Conservation (phyloP, 2,329 filamentous ascomycete species). For the Colletotrichum endophyticum region DNA sequence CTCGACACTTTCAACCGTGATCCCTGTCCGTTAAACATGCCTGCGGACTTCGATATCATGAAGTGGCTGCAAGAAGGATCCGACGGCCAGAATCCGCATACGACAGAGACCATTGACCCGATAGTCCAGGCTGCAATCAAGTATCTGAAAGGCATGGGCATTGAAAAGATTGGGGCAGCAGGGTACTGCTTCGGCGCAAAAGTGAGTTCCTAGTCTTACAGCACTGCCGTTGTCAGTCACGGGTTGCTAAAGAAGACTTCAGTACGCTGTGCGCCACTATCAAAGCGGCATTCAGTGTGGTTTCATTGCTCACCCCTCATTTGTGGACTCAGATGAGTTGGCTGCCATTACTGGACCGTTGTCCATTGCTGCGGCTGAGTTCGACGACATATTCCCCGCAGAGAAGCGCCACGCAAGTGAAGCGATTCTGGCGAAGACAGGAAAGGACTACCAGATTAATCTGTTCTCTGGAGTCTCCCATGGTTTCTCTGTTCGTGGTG, state of each 20-base stretch:
- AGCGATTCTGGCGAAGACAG: background rate
- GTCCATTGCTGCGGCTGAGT: background rate
- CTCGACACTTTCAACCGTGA: background rate
- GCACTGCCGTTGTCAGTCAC: background rate
- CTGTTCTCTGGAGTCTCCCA: background rate
- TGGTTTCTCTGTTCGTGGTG: background rate
- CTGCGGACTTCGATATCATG: background rate
- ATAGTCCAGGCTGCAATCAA: background rate
- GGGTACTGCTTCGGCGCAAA: background rate
- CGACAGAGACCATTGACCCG: background rate
- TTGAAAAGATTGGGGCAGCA: background rate
- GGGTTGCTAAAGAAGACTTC: background rate
- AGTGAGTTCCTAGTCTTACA: background rate
- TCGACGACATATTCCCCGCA: background rate
- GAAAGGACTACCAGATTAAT: background rate
- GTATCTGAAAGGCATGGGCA: background rate
- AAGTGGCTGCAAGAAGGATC: background rate
- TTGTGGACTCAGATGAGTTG: background rate
- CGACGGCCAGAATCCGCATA: background rate
- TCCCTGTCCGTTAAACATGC: background rate
- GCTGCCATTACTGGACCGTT: background rate
- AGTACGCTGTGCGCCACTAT: background rate
- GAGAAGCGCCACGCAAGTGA: background rate
- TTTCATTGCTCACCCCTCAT: background rate
- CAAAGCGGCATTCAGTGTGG: background rate